phyloP scores from a whole-genome alignment of 2,329 filamentous ascomycete species.

The Triangularia verruculosa region DNA sequence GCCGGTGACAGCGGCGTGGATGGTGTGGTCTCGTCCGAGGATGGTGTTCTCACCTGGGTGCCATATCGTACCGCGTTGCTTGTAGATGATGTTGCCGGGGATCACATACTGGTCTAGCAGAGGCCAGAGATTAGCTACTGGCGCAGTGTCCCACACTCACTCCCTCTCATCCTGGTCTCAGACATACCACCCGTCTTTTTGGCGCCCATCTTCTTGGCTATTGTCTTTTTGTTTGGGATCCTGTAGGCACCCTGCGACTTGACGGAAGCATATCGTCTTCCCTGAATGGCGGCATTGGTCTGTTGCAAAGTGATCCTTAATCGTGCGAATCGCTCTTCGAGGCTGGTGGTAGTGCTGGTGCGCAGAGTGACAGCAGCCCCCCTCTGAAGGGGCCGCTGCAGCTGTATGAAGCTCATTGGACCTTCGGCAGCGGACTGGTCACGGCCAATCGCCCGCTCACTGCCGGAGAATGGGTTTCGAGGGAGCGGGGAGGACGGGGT shows the following conservation, averaged over 20 bases:
- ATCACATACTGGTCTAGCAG: slow-evolving; percentile 81
- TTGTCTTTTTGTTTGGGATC: slow-evolving; percentile 55
- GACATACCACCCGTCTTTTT: slow-evolving; percentile 83
- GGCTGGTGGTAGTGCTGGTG: slow-evolving; percentile 26
- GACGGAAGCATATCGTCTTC: slow-evolving; percentile 55
- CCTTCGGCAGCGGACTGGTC: background rate
- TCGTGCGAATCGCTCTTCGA: slow-evolving; percentile 3
- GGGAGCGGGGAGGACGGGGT: background rate
- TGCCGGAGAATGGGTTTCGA: background rate
- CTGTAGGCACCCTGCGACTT: slow-evolving; percentile 69
- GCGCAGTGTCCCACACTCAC: background rate
- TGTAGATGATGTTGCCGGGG: slow-evolving; percentile 96
- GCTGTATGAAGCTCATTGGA: slow-evolving; percentile 45
- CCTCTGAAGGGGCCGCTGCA: slow-evolving; percentile 46
- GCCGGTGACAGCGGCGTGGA: slow-evolving; percentile 78
- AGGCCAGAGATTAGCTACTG: background rate
- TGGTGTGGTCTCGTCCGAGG: slow-evolving; percentile 95
- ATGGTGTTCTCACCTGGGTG: slow-evolving; percentile 92
- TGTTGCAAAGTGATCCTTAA: slow-evolving; percentile 17
- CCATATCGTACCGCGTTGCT: slow-evolving; percentile 92
- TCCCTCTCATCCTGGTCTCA: background rate
- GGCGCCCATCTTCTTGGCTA: slow-evolving; percentile 82
- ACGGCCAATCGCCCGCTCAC: background rate
- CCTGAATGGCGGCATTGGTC: slow-evolving; percentile 44
- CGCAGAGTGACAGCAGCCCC: slow-evolving; percentile 38